Percentiles rank a stretch among this genome's conserved stretches.
These are phyloP conservation scores for Uncinocarpus reesii DNA, from an alignment of 2,329 filamentous ascomycete genomes.

Conservation along the genomic window DNA sequence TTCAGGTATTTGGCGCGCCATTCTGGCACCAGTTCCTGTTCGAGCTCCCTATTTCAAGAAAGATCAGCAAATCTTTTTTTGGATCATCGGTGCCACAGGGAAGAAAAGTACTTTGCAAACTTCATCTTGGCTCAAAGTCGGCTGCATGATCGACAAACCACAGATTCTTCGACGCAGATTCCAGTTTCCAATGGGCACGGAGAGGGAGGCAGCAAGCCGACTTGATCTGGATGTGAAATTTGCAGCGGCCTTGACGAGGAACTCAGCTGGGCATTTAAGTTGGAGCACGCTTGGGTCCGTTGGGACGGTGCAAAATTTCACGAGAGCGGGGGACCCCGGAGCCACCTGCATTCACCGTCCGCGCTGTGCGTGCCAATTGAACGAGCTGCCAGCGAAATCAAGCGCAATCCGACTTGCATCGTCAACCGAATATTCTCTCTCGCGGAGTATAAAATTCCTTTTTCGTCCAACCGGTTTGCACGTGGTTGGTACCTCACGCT, in stretches of 20 bases:
- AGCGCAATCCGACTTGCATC: too few species aligned
- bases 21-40: conserved; percentile 82
- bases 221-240: background rate
- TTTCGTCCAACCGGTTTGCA: conserved; percentile 2
- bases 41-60: conserved; percentile 54
- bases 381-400: too few species aligned
- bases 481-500: conserved; percentile 3
- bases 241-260: background rate
- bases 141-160: conserved; percentile 10
- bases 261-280: conserved; percentile 4
- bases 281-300: too few species aligned
- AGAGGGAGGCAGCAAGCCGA: background rate
- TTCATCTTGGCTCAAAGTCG: conserved; percentile 39
- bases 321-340: background rate
- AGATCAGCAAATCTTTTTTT: conserved; percentile 18
- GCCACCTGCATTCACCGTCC: background rate
- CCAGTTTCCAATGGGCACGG: background rate
- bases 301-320: background rate
- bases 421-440: too few species aligned
- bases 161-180: background rate
- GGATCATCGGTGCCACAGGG: conserved; percentile 9
- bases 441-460: background rate
- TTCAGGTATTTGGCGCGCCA: conserved; percentile 91
- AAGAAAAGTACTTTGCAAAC: conserved; percentile 47
- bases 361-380: background rate